Evolutionary conservation across 1,284 basidiomycete species (phyloP).

Genomic region (Erythrobasidium hasegawianum): DNA sequence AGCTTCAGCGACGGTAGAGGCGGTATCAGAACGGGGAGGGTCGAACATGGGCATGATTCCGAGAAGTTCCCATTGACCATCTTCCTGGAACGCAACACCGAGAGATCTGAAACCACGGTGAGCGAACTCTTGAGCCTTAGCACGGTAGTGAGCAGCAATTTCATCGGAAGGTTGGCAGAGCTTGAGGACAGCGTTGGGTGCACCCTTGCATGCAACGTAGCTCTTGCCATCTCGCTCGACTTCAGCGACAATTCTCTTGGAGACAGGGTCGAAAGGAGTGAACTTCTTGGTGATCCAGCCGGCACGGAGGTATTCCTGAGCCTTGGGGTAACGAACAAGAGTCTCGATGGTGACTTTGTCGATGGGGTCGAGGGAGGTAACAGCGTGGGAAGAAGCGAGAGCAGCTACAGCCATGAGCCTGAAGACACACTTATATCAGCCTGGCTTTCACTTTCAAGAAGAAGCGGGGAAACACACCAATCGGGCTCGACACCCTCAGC

Average conservation of each 20-base stretch:
- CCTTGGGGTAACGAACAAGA: conserved; percentile 57
- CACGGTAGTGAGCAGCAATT: conserved; percentile 52
- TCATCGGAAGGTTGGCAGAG: conserved; percentile 52
- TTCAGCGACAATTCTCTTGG: conserved; percentile 59
- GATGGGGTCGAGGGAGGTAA: conserved; percentile 58
- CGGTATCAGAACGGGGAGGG: conserved; percentile 57
- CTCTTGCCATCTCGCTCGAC: conserved; percentile 56
- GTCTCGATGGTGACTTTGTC: conserved; percentile 58
- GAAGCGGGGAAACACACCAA: conserved; percentile 46
- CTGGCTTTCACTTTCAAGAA: neutral
- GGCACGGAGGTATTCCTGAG: conserved; percentile 54
- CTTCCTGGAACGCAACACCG: conserved; percentile 57
- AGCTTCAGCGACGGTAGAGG: conserved; percentile 57
- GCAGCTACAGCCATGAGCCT: conserved; percentile 55
- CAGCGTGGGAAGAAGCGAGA: conserved; percentile 58
- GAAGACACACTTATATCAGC: conserved; percentile 34
- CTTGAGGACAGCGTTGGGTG: conserved; percentile 58
- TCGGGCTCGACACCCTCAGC: conserved; percentile 53
- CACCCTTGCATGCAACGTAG: conserved; percentile 58
- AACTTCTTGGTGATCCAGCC: conserved; percentile 59
- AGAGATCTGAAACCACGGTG: conserved; percentile 57
- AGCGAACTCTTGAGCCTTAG: conserved; percentile 54
- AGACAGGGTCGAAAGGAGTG: conserved; percentile 58
- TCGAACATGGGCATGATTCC: conserved; percentile 56
- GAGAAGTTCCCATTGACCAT: conserved; percentile 55